Evolutionary conservation across 176 grass and related monocot species (phyloP).

Genomic region (Rhipidocladum racemiflorum): DNA sequence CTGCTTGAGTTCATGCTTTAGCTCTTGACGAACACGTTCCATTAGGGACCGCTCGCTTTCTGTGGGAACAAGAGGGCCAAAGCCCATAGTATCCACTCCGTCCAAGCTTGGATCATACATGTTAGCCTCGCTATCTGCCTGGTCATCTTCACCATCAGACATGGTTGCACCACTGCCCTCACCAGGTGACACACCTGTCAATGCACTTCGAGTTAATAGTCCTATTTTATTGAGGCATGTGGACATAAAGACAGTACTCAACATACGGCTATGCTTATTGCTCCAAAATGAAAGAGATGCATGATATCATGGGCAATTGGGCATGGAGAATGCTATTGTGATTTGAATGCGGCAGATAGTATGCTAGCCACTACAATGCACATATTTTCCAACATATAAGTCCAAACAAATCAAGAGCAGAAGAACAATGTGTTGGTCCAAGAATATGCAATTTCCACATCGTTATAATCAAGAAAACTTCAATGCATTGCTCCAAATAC

Average conservation of each 20-base stretch:
- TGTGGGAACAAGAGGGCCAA: conserved; percentile 56
- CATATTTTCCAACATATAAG: too few species aligned
- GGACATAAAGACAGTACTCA: neutral
- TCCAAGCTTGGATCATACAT: conserved; percentile 63
- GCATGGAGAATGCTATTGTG: neutral
- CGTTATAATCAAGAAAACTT: neutral
- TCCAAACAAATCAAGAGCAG: neutral
- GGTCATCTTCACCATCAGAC: conserved; percentile 72
- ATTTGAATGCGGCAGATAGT: neutral
- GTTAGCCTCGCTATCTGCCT: conserved; percentile 58
- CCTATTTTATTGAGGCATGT: neutral
- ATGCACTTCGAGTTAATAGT: neutral
- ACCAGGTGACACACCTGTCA: conserved; percentile 55
- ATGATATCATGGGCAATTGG: neutral
- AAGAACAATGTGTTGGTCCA: neutral
- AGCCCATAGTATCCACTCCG: conserved; percentile 46
- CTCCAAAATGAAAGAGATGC: neutral
- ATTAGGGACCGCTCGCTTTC: conserved; percentile 68
- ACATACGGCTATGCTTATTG: neutral
- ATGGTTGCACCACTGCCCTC: conserved; percentile 66
- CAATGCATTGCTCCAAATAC: neutral
- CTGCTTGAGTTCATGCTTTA: conserved; percentile 71
- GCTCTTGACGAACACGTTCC: conserved; percentile 73
- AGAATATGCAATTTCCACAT: neutral
- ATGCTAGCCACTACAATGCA: neutral